These are phyloP conservation scores for Dioszegia crocea DNA, from an alignment of 768 basidiomycete species.

Conservation along the genomic window DNA sequence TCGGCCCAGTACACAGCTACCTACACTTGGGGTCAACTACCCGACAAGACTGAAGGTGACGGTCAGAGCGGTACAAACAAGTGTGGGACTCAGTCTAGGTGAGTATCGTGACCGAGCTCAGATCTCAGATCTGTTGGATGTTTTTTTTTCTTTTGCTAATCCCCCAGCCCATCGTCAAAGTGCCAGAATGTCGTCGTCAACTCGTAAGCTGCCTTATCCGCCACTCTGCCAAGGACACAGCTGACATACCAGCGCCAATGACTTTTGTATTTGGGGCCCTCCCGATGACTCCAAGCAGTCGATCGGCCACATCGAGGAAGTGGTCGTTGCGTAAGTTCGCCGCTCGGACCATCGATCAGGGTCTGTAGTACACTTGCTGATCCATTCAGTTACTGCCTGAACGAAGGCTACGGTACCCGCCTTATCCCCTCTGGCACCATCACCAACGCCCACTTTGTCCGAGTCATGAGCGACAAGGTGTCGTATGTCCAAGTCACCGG, in stretches of 20 bases:
- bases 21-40: slow-evolving; percentile 28
- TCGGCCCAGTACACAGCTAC: slow-evolving; percentile 46
- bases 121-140: no score
- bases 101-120: background rate
- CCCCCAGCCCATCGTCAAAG: slow-evolving; percentile 53
- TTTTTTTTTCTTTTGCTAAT: slow-evolving; percentile 1
- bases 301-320: slow-evolving; percentile 26
- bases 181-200: slow-evolving; percentile 58
- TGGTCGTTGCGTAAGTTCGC: slow-evolving; percentile 32
- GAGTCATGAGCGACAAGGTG: slow-evolving; percentile 47
- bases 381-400: slow-evolving; percentile 32
- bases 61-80: slow-evolving; percentile 64
- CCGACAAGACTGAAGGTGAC: slow-evolving; percentile 51
- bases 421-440: slow-evolving; percentile 52
- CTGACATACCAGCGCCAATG: slow-evolving; percentile 29
- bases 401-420: slow-evolving; percentile 53
- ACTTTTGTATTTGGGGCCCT: slow-evolving; percentile 49
- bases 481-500: slow-evolving; percentile 52
- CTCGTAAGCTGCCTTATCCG: background rate
- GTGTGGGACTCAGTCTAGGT: slow-evolving; percentile 56
- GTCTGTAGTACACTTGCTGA: no score
- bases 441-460: slow-evolving; percentile 52
- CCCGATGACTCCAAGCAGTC: slow-evolving; percentile 18
- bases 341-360: no score
- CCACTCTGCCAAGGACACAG: background rate